Conservation (phyloP, 139 green algal species). For the Chlorella vulgaris region DNA sequence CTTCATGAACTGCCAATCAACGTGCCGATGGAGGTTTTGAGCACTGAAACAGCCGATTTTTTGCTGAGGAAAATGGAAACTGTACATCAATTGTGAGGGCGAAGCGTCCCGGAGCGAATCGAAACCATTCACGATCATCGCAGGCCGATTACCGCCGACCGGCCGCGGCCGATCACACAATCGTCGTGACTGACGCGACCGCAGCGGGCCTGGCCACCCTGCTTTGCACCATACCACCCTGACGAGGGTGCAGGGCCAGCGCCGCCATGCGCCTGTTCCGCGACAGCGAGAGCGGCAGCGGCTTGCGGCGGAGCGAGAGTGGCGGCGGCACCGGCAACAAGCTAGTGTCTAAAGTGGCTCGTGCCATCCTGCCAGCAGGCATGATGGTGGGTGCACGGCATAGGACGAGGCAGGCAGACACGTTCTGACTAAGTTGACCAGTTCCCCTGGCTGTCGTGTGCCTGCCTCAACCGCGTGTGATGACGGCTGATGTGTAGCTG, state of each 20-base stretch:
- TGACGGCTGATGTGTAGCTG: background rate
- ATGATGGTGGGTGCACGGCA: background rate
- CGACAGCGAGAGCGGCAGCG: too few relatives aligned
- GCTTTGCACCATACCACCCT: too few relatives aligned
- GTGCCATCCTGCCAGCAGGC: background rate
- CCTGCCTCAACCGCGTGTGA: background rate
- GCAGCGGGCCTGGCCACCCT: background rate
- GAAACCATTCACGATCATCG: too few relatives aligned
- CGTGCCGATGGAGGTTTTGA: too few relatives aligned
- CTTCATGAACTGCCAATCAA: too few relatives aligned
- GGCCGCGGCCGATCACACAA: too few relatives aligned
- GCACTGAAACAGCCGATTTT: too few relatives aligned
- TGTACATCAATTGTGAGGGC: too few relatives aligned
- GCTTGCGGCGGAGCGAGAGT: too few relatives aligned
- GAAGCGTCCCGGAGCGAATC: too few relatives aligned
- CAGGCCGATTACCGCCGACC: too few relatives aligned
- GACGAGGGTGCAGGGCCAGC: background rate
- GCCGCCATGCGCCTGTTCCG: slow-evolving; percentile 13
- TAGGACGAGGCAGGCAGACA: background rate
- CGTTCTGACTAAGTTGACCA: background rate
- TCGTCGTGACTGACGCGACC: background rate
- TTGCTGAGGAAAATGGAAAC: too few relatives aligned
- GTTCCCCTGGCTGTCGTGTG: background rate
- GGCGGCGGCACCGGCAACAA: slow-evolving; percentile 1
- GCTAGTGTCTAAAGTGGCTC: background rate